Base-by-base conservation (phyloP, 1,284 basidiomycete species). In the Farysia itapuensis region DNA sequence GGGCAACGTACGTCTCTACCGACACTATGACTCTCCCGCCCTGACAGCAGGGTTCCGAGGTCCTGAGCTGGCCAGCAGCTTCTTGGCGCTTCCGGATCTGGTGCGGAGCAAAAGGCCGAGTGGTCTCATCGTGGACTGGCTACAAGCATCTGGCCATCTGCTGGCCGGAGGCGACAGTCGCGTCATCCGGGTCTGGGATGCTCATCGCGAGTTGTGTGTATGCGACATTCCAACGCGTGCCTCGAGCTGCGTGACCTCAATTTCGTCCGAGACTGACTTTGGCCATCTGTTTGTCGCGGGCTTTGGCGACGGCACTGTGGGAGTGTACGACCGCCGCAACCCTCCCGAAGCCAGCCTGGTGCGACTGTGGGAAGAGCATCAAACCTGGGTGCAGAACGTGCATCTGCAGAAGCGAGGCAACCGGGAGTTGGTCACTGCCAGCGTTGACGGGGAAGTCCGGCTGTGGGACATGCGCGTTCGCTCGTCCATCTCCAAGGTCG, bases 101-200 rank as follows among this genome's bases (percentile, higher is more conserved):
- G 80, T 90, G 20, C 79, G 81, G 6, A 81, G 80, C 23, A 85
- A 83, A 61, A 84, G 85, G 46, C 89, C 90, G 23, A 84, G 84
- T 43, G 94, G 94, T 0, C 80, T 97, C 28, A 82, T 96, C 20
- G 85, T 89, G 39, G 90, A 94, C 50, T 99, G 95, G 95, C 90
- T 91, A 73, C 94, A 97, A 78, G 82, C 83, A 5, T 83, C 85
- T 22, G 95, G 94, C 0, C 85, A 86, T 29, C 79, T 98, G 23
- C 80, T 96, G 12, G 86, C 91, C 11, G 90, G 89, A 9, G 95
- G 95, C 6, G 94, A 98, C 77, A 88, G 90, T 37, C 84, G 86
- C 44, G 85, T 87, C 25, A 86, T 99, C 48, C 83, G 91, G 39
- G 82, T 93, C 1, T 98, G 95, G 95, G 94, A 98, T 76, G 93